Conservation (phyloP, 139 green algal genomes). For the Zygnema circumcarinatum region DNA sequence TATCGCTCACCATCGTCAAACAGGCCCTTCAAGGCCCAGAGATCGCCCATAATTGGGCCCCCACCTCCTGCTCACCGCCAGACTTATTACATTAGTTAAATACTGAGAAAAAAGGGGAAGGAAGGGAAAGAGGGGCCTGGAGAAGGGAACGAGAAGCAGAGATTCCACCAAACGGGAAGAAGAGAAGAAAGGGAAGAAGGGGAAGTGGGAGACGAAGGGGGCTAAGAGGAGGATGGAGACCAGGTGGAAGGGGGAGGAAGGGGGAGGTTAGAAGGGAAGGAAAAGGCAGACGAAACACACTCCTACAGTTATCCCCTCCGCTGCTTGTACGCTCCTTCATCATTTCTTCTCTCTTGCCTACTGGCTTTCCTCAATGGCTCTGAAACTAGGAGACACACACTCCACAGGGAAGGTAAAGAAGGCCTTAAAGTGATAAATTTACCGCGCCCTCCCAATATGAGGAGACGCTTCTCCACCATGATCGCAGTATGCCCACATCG, state of each 20-base stretch:
- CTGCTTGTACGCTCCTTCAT: background rate
- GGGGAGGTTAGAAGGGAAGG: no score
- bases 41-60: conserved; percentile 40
- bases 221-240: no score
- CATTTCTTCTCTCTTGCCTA: background rate
- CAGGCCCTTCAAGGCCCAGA: conserved; percentile 52
- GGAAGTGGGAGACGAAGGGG: no score
- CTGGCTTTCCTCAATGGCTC: background rate
- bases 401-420: no score
- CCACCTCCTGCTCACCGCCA: conserved; percentile 44
- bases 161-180: no score
- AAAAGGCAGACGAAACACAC: conserved; percentile 35
- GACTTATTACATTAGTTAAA: no score
- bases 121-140: no score
- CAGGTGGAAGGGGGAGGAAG: no score
- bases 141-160: no score
- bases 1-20: background rate
- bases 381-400: background rate
- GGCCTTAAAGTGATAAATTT: no score
- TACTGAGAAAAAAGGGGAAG: no score
- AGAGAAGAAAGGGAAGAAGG: no score
- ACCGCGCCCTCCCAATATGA: conserved; percentile 53
- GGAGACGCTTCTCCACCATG: conserved; percentile 50
- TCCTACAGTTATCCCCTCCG: conserved; percentile 24
- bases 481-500: conserved; percentile 46